Evolutionary conservation across 441 rosid species (phyloP), one percentile per base, ranked within the genome.

Genomic region (Pelargonium citronellum): DNA sequence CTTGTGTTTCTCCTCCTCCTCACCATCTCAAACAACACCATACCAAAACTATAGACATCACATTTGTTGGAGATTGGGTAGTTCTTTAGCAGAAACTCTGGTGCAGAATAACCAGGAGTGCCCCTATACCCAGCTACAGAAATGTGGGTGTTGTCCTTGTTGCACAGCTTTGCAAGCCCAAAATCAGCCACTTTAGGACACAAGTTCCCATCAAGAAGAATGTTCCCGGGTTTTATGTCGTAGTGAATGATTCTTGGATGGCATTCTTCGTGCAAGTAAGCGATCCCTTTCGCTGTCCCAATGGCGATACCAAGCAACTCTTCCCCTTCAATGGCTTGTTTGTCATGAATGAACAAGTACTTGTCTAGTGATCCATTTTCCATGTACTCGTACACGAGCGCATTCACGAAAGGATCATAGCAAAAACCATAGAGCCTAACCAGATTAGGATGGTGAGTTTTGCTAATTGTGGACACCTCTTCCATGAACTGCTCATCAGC

Each of bases 251-350:
- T 73, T 39, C 74, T 55, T 12, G 49, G 65, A 2, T 44, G 46
- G 44, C 77, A 69, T 49, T 69, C 74, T 47, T 79, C 74, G 24
- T 75, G 82, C 74, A 79, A 70, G 46, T 79, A 79, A 15, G 71
- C 77, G 10, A 74, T 71, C 4, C 71, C 73, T 47, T 66, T 57
- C 0, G 75, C 78, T 0, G 15, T 37, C 53, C 78, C 78, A 17
- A 71, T 30, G 0, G 78, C 69, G 0, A 75, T 72, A 15, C 63
- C 64, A 0, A 41, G 61, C 6, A 75, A 27, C 44, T 66, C 72
- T 8, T 69, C 51, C 76, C 74, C 69, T 44, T 53, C 58, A 2
- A 39, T 61, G 1, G 39, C 12, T 4, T 44, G 2, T 19, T 0
- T 30, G 57, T 4, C 30, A 24, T 60, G 15, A 0, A 43, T 15